Base-by-base conservation (phyloP, 163 green algal species). In the Coccomyxa subellipsoidea region DNA sequence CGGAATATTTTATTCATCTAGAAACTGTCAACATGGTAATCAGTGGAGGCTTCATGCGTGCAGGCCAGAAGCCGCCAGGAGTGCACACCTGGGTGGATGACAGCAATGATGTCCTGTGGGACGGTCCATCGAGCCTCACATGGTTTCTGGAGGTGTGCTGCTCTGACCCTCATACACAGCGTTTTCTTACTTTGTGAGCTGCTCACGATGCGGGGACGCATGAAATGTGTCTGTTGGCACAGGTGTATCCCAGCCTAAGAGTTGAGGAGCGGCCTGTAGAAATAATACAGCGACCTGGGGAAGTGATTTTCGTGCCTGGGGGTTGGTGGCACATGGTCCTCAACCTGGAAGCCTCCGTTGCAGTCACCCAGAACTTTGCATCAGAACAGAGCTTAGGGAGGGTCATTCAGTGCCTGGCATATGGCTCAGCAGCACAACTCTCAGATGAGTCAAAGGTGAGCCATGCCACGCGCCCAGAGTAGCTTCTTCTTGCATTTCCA, bases 301-400 rank as follows among this genome's bases (percentile, higher is more conserved):
- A 76, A 27, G 32, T 36, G 69, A 76, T 76, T 12, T 76, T 76
- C n/a, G 69, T 76, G 69, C 69, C 69, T 38, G 69, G 31, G 23
- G 25, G 25, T 27, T 76, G 69, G 69, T 76, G 69, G 69, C 69
- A 76, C 7, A 18, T 76, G 31, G 69, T 76, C 18, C 69, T 76
- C 31, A 76, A 76, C 69, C 69, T 76, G 69, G 32, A 35, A 76
- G 18, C 31, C 15, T 38, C 69, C 32, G 69, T 76, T 12, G 69
- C 69, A 9, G 69, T 76, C 18, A 76, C 69, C 1, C 69, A 76
- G 69, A 76, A 76, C 7, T 76, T 38, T 36, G 32, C 32, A 34
- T 38, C 69, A 2, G 31, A 76, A 80, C 12, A 59, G 47, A 18
- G 4, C 47, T 59, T 12, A 12, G 47, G 23, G 3, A 59, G 47